Base-by-base conservation (phyloP, 305 asterid species). In the Fraxinus nigra region DNA sequence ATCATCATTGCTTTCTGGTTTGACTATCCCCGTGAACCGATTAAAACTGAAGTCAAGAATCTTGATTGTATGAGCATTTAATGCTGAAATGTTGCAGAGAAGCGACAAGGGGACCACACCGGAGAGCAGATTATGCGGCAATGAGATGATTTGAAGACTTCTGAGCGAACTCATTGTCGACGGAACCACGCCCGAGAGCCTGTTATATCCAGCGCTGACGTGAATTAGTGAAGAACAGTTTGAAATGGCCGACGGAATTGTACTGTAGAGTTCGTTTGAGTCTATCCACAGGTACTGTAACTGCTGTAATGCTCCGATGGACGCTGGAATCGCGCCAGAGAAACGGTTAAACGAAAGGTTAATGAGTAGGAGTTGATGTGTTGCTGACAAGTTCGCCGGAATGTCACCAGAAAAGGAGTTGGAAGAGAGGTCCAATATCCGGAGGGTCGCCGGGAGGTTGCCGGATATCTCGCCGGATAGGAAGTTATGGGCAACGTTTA, bases 231-330 rank as follows among this genome's bases (percentile, higher is more conserved):
- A 75, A 30, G 93, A 87, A 40, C 95, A 90, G 87, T 94, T 94
- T 7, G 93, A 87, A 3, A 94, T 82, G 38, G 96, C 93, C n/a
- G 98, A 92, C 7, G 97, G 95, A 72, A 94, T 87, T 5, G 98
- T 94, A 1, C 97, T 94, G 69, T 81, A 82, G 32, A 94, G 88
- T 18, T 78, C 38, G 22, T 94, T 94, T 2, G 86, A 85, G 79
- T 94, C 98, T n/a, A 94, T 87, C 93, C 91, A 89, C 20, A 94
- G 40, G 80, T 89, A 87, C 85, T 83, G 79, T 63, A 94, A 77
- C 82, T 79, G 81, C 87, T 85, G 90, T 79, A 94, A 77, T 28
- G 37, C 80, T n/a, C 98, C 98, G 24, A 92, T 81, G 7, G 78
- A 72, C 79, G 88, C 87, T 82, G 96, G 97, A 72, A 93, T 89